These are phyloP conservation scores for Claviceps digitariae DNA, from an alignment of 2,329 filamentous ascomycete species.

Conservation along the genomic window DNA sequence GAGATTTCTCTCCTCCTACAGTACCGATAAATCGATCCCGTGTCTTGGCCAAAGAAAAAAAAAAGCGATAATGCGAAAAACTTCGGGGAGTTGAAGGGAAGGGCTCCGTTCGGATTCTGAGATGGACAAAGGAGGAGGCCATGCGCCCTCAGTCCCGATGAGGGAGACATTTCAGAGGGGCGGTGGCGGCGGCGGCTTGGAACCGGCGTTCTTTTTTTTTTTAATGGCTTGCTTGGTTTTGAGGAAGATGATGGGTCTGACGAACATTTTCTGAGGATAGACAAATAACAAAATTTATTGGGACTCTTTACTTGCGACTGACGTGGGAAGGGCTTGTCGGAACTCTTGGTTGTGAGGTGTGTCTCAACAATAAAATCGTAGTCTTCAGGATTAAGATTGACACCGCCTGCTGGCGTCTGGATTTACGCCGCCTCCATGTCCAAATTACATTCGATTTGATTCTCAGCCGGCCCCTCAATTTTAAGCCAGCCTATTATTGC, in stretches of 20 bases:
- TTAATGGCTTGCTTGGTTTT: slow-evolving; percentile 31
- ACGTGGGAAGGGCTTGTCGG: not conserved
- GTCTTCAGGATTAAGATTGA: not conserved
- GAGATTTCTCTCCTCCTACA: not conserved
- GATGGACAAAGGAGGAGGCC: not conserved
- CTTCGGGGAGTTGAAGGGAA: not conserved
- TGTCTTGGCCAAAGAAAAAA: not conserved
- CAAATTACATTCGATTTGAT: no score
- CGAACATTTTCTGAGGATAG: slow-evolving; percentile 29
- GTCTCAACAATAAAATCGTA: not conserved
- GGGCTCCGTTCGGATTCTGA: no score
- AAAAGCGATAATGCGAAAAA: not conserved
- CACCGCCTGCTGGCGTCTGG: no score
- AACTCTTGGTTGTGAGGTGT: not conserved
- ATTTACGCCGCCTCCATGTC: not conserved
- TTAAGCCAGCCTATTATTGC: no score
- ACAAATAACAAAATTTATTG: slow-evolving; percentile 28
- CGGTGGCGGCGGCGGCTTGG: slow-evolving; percentile 28
- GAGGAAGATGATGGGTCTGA: slow-evolving; percentile 28
- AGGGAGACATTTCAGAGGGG: slow-evolving; percentile 21
- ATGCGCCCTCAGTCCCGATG: no score
- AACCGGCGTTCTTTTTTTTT: slow-evolving; percentile 32
- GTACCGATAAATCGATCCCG: slow-evolving; percentile 17
- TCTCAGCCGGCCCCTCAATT: no score
- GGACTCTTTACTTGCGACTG: slow-evolving; percentile 12